These are phyloP conservation scores for Exutisphaerella laricina DNA, from an alignment of 2,329 filamentous ascomycete genomes.

Conservation along the genomic window DNA sequence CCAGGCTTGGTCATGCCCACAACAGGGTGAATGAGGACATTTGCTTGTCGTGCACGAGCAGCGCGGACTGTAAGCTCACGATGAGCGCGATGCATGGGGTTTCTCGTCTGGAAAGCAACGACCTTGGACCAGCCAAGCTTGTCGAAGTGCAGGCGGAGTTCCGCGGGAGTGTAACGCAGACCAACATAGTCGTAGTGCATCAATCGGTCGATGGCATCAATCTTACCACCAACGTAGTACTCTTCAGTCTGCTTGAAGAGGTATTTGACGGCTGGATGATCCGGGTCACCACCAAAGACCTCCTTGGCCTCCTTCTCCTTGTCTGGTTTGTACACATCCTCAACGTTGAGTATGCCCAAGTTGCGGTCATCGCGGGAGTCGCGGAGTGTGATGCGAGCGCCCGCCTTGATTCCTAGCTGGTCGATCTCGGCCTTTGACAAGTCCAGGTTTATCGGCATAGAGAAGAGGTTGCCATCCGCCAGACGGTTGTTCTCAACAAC, in stretches of 20 bases:
- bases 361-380: constrained; percentile 96
- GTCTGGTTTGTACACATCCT: constrained; percentile 92
- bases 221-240: constrained; percentile 91
- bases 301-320: constrained; percentile 87
- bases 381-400: constrained; percentile 77
- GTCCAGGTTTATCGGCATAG: constrained; percentile 95
- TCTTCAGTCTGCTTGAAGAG: constrained; percentile 75
- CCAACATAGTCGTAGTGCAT: constrained; percentile 99
- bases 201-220: constrained; percentile 89
- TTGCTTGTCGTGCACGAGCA: constrained; percentile 90
- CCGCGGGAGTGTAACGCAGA: constrained; percentile 88
- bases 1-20: constrained; percentile 98
- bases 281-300: constrained; percentile 88
- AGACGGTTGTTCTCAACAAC: constrained; percentile 87
- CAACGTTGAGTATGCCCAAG: constrained; percentile 89
- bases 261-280: constrained; percentile 85
- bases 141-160: constrained; percentile 94
- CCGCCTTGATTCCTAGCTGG: constrained; percentile 67
- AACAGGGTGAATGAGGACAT: constrained; percentile 97
- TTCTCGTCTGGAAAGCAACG: constrained; percentile 97
- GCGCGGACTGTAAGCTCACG: constrained; percentile 96
- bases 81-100: constrained; percentile 99
- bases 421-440: constrained; percentile 70
- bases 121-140: constrained; percentile 98
- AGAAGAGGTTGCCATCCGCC: constrained; percentile 82